These are phyloP conservation scores for Auxenochlorella pyrenoidosa DNA, from an alignment of 139 green algal species.

Conservation along the genomic window DNA sequence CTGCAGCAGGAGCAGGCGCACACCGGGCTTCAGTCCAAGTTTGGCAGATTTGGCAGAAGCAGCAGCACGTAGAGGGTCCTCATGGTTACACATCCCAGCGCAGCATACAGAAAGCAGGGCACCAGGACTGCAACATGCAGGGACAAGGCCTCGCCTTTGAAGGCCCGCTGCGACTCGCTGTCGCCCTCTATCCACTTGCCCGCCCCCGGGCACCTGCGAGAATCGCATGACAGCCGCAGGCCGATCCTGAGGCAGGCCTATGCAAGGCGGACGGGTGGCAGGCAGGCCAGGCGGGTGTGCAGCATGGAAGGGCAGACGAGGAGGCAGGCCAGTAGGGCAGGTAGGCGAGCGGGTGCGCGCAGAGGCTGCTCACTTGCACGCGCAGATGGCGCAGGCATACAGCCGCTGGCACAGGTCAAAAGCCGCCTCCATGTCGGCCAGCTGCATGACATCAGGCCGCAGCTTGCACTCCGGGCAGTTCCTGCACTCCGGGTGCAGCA, in stretches of 20 bases:
- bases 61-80: too few relatives aligned
- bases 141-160: neutral
- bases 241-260: too few relatives aligned
- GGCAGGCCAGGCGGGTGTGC: too few relatives aligned
- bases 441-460: conserved; percentile 52
- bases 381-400: conserved; percentile 54
- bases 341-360: neutral
- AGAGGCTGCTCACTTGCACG: conserved; percentile 49
- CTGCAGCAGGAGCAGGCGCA: neutral
- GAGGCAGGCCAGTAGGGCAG: too few relatives aligned
- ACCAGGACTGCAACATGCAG: too few relatives aligned
- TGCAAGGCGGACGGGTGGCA: too few relatives aligned
- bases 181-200: conserved; percentile 63
- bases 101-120: too few relatives aligned
- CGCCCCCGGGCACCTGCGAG: conserved; percentile 51
- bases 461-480: conserved; percentile 64
- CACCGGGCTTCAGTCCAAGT: neutral
- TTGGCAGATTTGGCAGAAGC: neutral
- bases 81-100: too few relatives aligned
- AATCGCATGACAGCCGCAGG: neutral
- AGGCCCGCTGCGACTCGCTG: conserved; percentile 34
- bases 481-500: neutral
- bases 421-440: conserved; percentile 36
- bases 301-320: too few relatives aligned
- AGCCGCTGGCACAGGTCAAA: conserved; percentile 46